These are phyloP conservation scores for Fusarium nelsonii DNA, from an alignment of 2,329 filamentous ascomycete genomes.

Conservation along the genomic window DNA sequence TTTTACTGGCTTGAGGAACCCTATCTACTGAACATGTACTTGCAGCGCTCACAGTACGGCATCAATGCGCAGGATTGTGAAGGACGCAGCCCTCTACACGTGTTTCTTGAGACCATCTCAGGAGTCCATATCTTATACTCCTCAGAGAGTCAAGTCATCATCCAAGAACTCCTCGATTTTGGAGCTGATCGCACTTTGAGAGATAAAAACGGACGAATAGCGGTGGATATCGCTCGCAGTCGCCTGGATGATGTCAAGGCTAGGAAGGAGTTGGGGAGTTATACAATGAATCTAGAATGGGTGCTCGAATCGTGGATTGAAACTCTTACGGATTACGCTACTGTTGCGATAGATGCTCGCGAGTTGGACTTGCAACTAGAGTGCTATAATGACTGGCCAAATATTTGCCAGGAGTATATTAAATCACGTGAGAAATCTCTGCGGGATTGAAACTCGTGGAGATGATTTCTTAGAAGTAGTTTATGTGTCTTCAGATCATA, in stretches of 20 bases:
- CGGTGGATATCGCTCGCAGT: not conserved
- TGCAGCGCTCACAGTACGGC: not conserved
- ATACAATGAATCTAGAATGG: too few species aligned
- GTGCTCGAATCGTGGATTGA: not conserved
- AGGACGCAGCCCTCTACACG: not conserved
- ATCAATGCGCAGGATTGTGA: not conserved
- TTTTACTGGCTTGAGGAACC: fast-evolving
- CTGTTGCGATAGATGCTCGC: not conserved
- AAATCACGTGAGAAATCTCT: too few species aligned
- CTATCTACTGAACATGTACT: not conserved
- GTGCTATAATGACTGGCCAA: not conserved
- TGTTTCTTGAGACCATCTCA: too few species aligned
- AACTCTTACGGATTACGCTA: too few species aligned
- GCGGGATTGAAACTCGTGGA: too few species aligned
- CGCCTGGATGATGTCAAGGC: too few species aligned
- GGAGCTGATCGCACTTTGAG: not conserved
- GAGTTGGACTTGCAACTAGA: not conserved
- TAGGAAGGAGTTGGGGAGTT: too few species aligned
- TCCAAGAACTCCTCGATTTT: not conserved
- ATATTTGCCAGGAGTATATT: too few species aligned
- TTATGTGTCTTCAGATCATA: too few species aligned
- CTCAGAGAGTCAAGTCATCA: not conserved
- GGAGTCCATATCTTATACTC: too few species aligned
- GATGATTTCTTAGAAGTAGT: too few species aligned
- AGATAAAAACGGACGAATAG: not conserved